Conservation (phyloP, 2,329 filamentous ascomycete species). For the Simplicillium aogashimaense region DNA sequence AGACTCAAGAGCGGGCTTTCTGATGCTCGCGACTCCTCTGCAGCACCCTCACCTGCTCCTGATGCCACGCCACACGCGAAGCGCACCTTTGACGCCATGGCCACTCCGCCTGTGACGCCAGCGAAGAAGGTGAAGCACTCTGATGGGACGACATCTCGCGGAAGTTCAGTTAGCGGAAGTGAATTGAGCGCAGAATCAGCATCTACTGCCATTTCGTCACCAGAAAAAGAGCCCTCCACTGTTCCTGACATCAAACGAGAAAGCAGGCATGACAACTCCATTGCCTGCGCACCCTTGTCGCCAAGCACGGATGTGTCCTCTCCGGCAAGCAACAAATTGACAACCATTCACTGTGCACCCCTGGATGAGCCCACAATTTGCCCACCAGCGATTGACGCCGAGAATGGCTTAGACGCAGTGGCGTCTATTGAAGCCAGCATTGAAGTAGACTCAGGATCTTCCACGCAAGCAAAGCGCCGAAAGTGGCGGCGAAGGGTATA, state of each 20-base stretch:
- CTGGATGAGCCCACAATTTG: too few relatives aligned
- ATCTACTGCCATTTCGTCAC: constrained; percentile 34
- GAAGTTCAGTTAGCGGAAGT: constrained; percentile 23
- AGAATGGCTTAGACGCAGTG: not conserved
- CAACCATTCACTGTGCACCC: too few relatives aligned
- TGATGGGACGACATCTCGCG: constrained; percentile 22
- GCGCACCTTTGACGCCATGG: constrained; percentile 31
- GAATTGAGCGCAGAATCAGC: not conserved
- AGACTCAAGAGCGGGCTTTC: constrained; percentile 20
- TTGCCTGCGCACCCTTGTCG: not conserved
- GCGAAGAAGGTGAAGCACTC: constrained; percentile 35
- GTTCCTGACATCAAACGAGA: too few relatives aligned
- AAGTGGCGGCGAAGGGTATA: constrained; percentile 24
- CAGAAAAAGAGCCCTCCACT: constrained; percentile 10
- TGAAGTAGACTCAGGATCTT: too few relatives aligned
- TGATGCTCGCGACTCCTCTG: constrained; percentile 19
- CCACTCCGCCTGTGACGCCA: constrained; percentile 45
- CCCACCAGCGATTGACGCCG: not conserved
- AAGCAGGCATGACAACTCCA: too few relatives aligned
- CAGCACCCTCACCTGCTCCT: constrained; percentile 16
- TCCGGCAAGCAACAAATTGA: not conserved
- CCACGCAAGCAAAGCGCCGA: constrained; percentile 15
- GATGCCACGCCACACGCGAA: constrained; percentile 23
- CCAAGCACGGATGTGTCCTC: constrained; percentile 1
- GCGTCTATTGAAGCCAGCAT: not conserved